Base-by-base conservation (phyloP, 768 basidiomycete genomes). In the Rhizopogon salebrosus region DNA sequence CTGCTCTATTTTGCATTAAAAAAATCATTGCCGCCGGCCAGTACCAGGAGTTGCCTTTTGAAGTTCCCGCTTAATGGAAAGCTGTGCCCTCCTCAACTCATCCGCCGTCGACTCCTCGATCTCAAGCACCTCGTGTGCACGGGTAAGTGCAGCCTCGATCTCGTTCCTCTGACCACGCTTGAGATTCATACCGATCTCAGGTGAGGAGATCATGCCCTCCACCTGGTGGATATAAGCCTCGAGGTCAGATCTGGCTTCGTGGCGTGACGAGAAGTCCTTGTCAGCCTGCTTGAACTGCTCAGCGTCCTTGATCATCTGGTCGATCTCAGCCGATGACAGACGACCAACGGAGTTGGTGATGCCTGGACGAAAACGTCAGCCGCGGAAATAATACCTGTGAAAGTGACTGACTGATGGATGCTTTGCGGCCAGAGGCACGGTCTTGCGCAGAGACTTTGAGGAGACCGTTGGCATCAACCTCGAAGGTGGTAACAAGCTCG, bases 241-340 rank as follows among this genome's bases (percentile, higher is more conserved):
- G 56, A 98, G 88, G 73, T 98, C 95, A 43, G 94, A 91, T 74
- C 95, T 97, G 58, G 97, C 94, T 75, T 98, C 95, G 70, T 99
- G 97, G 60, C 90, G 90, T 52, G 95, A 87, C 57, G 92, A 91
- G 83, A 95, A 98, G 71, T 98, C 97, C 79, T 94, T 97, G 82
- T 93, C 90, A 24, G 89, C 92, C 69, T 85, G 83, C 80, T 94
- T 95, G 84, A 83, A 97, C 72, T 94, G 92, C 73, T 98, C 95
- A 50, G 97, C 92, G 67, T 98, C 95, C 80, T 95, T 94, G 80
- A 98, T 97, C 97, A 98, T 98, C 76, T 98, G 95, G 66, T 98
- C 95, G 59, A 99, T 99, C 81, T 99, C 97, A 62, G 87, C 91
- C 49, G 88, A 83, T 43, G 95, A 97, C 62, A 99, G 84, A 75